Conservation (phyloP, 1,139 yeast genomes). For the Ogataea hybrid region DNA sequence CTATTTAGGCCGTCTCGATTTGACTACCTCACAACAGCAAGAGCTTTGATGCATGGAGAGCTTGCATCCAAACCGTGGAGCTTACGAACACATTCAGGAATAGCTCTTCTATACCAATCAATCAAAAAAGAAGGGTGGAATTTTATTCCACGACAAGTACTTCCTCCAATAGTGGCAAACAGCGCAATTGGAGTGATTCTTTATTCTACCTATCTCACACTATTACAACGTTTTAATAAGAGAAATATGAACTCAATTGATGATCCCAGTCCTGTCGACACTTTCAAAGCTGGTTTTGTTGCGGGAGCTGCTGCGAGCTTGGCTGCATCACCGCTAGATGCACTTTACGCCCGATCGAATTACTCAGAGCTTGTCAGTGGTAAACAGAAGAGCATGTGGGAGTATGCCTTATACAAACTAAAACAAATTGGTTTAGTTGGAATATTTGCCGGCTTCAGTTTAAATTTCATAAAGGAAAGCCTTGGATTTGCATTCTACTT, state of each 20-base stretch:
- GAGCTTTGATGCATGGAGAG: constrained; percentile 48
- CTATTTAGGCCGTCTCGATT: constrained; percentile 87
- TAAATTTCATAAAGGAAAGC: constrained; percentile 77
- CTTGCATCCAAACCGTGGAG: constrained; percentile 59
- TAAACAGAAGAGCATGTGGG: constrained; percentile 71
- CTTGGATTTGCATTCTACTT: constrained; percentile 86
- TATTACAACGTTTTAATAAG: constrained; percentile 38
- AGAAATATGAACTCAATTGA: constrained; percentile 25
- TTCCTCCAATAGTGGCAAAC: constrained; percentile 87
- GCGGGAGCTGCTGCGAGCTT: constrained; percentile 87
- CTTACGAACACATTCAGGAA: constrained; percentile 70
- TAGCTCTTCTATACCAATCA: constrained; percentile 72
- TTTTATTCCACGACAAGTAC: constrained; percentile 76
- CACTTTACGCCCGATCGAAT: constrained; percentile 78
- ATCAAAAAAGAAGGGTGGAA: constrained; percentile 80
- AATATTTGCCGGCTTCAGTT: constrained; percentile 84
- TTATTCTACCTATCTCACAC: constrained; percentile 73
- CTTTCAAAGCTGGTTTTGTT: constrained; percentile 76
- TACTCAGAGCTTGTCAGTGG: constrained; percentile 72
- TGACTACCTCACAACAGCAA: constrained; percentile 71
- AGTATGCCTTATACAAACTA: constrained; percentile 66
- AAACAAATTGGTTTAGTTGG: constrained; percentile 76
- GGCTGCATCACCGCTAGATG: constrained; percentile 95
- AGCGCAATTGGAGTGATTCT: constrained; percentile 83
- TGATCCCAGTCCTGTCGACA: constrained; percentile 45